Evolutionary conservation across 352 stramenopile genomes (phyloP), one percentile per base, ranked within the genome.

Genomic region (Nothophytophthora sp.): DNA sequence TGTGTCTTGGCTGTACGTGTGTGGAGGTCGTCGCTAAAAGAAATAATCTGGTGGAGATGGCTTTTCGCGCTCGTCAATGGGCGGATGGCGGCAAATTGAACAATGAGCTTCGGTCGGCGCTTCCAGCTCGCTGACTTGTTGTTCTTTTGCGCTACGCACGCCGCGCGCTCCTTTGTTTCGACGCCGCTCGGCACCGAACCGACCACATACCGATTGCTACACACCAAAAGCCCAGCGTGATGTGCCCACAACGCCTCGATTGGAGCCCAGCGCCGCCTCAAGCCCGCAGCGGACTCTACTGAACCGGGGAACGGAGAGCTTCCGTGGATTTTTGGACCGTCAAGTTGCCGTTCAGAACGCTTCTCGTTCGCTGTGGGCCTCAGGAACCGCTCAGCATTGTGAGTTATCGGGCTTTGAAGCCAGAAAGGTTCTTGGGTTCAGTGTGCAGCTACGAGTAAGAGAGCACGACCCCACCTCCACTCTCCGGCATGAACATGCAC

Each of bases 231-330:
- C n/a, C n/a, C n/a, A n/a, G n/a, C n/a, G n/a, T n/a, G n/a, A n/a
- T n/a, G n/a, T 64, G 67, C 49, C 37, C 27, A 71, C 62, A 59
- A 72, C 55, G 58, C 30, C 50, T 57, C 62, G 58, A 68, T 38
- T 46, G 27, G 43, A 27, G 18, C 49, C 28, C 47, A 40, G 40
- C 44, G 50, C 56, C 38, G 37, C 62, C 56, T 71, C 51, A 54
- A 68, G 32, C 47, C 51, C 23, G 28, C 11, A 72, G 49, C 57
- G 62, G 55, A 72, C 57, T 72, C 62, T 61, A 72, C 62, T 68
- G 62, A 72, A 72, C 57, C 28, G 52, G 55, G 28, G 8, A 19
- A 27, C 16, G 40, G 27, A 27, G 13, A 50, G 28, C 28, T 65
- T 47, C 56, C 36, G 28, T 38, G 19, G 53, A 64, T 64, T 68